Evolutionary conservation across 192 early-diverging fungal genomes (phyloP), one percentile per base, ranked within the genome.

Genomic region (Backusella luteola): DNA sequence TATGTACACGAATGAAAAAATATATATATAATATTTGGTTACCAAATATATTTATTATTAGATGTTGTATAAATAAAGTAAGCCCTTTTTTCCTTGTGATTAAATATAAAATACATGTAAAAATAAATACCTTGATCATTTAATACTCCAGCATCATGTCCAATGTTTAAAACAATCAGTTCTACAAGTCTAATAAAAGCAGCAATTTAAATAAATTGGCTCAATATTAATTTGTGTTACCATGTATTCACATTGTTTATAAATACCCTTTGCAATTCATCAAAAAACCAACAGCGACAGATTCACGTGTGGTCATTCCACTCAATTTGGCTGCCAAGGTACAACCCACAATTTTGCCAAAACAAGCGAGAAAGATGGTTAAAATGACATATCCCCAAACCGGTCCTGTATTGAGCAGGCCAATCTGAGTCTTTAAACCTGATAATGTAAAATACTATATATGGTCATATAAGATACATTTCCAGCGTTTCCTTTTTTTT

Each of bases 141-240:
- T 67, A 98, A 92, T 26, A 98, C 94, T 8, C 90, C 89, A 1
- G 96, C 94, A 42, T 94, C 84, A 74, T 93, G 85, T 12, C 97
- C 96, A 73, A 99, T 90, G 83, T 99, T 99, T 8, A 99, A 88
- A 36, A 99, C 96, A 73, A 98, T 97, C 7, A 99, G 86, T 81
- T 99, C 97, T 23, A 99, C 95, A 34, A 99, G 86, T 53, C 94
- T 91, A 71, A 21, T 71, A 36, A 67, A 67, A 67, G 66, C 66
- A 67, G 66, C 66, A 66, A 42, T 26, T 19, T 66, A 82, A 14
- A 49, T 66, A 73, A 73, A 67, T 68, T 73, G 21, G 71, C 52
- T 36, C 32, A 72, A 12, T 44, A 35, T 56, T 29, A 49, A 39
- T 42, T 66, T 67, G 53, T 29, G 19, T 63, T 4, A 21, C 19